These are phyloP conservation scores for Trichodelitschia bisporula DNA, from an alignment of 495 filamentous ascomycete genomes.

Conservation along the genomic window DNA sequence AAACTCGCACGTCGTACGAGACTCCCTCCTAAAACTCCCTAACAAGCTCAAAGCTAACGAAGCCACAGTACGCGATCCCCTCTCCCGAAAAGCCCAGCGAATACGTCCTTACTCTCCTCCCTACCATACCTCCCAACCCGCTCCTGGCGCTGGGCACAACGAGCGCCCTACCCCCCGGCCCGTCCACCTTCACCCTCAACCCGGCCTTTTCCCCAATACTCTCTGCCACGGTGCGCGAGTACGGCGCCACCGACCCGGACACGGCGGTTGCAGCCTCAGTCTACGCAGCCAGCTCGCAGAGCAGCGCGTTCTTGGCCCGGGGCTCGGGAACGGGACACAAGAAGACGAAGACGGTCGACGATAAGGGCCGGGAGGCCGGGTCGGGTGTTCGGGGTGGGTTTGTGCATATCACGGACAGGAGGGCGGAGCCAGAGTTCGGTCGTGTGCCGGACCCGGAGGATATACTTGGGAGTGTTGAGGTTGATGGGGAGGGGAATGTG, in stretches of 20 bases:
- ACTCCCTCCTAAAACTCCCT: too few relatives aligned
- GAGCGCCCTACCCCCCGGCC: conserved; percentile 46
- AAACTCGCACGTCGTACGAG: too few relatives aligned
- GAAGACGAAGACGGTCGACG: conserved; percentile 53
- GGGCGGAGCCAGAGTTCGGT: conserved; percentile 75
- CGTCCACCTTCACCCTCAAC: conserved; percentile 55
- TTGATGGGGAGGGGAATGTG: conserved; percentile 54
- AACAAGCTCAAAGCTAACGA: too few relatives aligned
- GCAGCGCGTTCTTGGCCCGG: conserved; percentile 46
- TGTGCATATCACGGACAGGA: conserved; percentile 63
- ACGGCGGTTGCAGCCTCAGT: too few relatives aligned
- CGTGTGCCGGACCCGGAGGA: conserved; percentile 75
- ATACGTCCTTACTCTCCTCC: conserved; percentile 48
- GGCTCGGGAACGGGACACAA: conserved; percentile 29
- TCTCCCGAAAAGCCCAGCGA: conserved; percentile 18
- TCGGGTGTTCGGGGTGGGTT: conserved; percentile 55
- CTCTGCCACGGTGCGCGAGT: conserved; percentile 39
- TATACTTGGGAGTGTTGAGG: conserved; percentile 81
- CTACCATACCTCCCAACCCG: conserved; percentile 42
- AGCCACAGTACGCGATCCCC: conserved; percentile 51
- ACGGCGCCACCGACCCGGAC: conserved; percentile 47
- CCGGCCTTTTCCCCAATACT: conserved; percentile 48
- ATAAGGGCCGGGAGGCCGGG: conserved; percentile 62
- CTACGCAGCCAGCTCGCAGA: conserved; percentile 55
- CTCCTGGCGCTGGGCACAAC: conserved; percentile 54